phyloP scores from a whole-genome alignment of 2,329 filamentous ascomycete species.

The Penicillium expansum region DNA sequence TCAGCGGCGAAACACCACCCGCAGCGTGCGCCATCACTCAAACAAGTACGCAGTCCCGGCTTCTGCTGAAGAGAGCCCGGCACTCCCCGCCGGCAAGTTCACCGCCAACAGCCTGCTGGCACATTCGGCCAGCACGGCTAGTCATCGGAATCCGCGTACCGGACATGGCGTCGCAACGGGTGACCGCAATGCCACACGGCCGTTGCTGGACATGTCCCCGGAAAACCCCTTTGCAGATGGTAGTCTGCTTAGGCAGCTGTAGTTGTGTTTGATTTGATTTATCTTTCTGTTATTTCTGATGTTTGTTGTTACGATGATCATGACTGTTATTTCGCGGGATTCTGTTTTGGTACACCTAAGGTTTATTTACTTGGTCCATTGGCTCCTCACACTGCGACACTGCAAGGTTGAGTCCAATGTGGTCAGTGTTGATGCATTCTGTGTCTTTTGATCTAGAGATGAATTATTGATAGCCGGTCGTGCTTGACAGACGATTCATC shows the following conservation, averaged over 20 bases:
- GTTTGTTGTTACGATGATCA: neutral
- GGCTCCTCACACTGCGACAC: neutral
- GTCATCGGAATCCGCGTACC: conserved; percentile 19
- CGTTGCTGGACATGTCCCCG: conserved; percentile 44
- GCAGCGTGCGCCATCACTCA: conserved; percentile 25
- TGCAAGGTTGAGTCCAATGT: neutral
- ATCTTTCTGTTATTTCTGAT: neutral
- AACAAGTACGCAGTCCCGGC: conserved; percentile 10
- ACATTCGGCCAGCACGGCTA: conserved; percentile 21
- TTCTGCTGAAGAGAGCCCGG: conserved; percentile 10
- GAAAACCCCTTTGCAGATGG: conserved; percentile 46
- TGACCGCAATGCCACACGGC: conserved; percentile 38
- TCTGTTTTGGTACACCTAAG: neutral
- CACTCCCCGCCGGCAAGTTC: conserved; percentile 28
- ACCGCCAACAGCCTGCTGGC: conserved; percentile 40
- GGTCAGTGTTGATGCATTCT: neutral
- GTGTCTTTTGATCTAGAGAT: neutral
- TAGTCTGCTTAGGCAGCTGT: conserved; percentile 42
- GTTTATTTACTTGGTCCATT: neutral
- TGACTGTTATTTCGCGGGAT: neutral
- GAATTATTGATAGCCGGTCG: neutral
- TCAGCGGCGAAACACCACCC: conserved; percentile 33
- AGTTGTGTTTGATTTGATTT: neutral
- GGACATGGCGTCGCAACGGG: conserved; percentile 44
- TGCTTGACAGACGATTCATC: neutral